A percentile compares a stretch with the other conserved stretches of the same genome.
phyloP scores from a whole-genome alignment of 164 flowering plant species.

The Liquidambar formosana region DNA sequence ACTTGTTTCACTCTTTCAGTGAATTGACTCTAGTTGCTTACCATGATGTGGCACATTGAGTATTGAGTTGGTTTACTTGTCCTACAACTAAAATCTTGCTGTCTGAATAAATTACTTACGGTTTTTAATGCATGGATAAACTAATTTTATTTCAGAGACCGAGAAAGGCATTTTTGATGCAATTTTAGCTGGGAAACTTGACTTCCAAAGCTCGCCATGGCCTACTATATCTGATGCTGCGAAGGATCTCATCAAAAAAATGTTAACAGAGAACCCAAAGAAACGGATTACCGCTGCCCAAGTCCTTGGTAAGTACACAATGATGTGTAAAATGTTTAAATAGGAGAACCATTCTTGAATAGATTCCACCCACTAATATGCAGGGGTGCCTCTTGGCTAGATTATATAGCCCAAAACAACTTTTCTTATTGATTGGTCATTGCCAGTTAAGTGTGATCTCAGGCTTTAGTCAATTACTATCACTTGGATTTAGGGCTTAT shows the following conservation, averaged over 20 bases:
- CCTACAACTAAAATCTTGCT: neutral
- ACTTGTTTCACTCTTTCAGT: too few species aligned
- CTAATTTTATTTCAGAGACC: constrained; percentile 48
- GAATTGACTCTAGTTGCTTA: too few species aligned
- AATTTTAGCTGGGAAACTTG: constrained; percentile 47
- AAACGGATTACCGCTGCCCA: constrained; percentile 77
- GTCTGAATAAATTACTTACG: neutral
- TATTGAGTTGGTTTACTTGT: too few species aligned
- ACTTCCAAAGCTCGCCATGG: constrained; percentile 75
- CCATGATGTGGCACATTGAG: too few species aligned
- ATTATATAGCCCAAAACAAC: too few species aligned
- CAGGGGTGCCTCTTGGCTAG: neutral
- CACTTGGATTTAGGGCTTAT: too few species aligned
- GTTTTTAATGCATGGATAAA: neutral
- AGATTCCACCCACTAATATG: too few species aligned
- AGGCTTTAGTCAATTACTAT: too few species aligned
- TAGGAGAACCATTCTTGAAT: neutral
- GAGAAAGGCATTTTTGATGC: constrained; percentile 75
- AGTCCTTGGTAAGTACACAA: constrained; percentile 63
- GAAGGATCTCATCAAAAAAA: constrained; percentile 76
- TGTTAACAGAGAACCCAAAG: constrained; percentile 69
- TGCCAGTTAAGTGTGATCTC: too few species aligned
- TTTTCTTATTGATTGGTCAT: too few species aligned
- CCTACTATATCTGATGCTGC: constrained; percentile 75
- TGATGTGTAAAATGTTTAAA: neutral